Percentiles rank a stretch among this genome's conserved stretches.
Conservation (phyloP, 345 rosid species). For the Citrus unshiu region DNA sequence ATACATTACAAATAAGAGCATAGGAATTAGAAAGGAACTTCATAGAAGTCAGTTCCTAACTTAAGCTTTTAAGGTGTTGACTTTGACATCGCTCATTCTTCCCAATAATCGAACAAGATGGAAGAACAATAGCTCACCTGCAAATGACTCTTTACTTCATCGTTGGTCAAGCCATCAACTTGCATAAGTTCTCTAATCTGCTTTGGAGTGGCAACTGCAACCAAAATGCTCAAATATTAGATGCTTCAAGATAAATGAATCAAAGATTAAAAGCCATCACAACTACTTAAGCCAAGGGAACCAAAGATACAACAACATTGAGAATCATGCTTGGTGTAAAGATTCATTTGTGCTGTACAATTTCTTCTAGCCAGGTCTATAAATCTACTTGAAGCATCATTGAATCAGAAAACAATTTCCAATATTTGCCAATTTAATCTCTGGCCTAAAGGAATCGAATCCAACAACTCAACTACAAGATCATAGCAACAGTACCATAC, state of each 20-base stretch:
- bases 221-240: conserved; percentile 7
- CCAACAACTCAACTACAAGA: not conserved
- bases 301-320: not conserved
- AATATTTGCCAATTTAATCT: not conserved
- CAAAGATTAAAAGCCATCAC: not conserved
- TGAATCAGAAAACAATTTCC: not conserved
- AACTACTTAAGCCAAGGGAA: not conserved
- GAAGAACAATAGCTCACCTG: conserved; percentile 47
- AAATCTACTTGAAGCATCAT: not conserved
- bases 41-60: not conserved
- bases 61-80: not conserved
- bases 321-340: not conserved
- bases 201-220: conserved; percentile 93
- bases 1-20: not conserved
- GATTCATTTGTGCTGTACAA: not conserved
- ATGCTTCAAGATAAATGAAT: not conserved
- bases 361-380: not conserved
- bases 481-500: not conserved
- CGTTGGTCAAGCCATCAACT: conserved; percentile 91
- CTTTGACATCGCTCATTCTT: conserved; percentile 5
- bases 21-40: not conserved
- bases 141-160: conserved; percentile 98
- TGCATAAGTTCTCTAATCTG: conserved; percentile 95
- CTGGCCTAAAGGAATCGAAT: not conserved
- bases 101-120: conserved; percentile 1